Base-by-base conservation (phyloP, 805 yeast species). In the Deakozyma indianensis region DNA sequence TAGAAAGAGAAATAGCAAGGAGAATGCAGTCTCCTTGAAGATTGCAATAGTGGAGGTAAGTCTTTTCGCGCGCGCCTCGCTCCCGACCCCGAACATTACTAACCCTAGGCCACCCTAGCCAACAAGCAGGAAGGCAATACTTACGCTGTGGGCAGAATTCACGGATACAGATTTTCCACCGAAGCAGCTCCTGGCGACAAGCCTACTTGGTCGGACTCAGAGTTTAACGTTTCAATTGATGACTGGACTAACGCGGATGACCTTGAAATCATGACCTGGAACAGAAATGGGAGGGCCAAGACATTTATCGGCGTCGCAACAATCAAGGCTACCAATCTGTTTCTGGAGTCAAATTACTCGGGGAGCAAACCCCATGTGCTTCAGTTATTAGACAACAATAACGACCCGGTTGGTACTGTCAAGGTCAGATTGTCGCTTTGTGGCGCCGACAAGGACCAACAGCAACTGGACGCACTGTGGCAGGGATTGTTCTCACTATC, bases 171-270 rank as follows among this genome's bases (percentile, higher is more conserved):
- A 21, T 54, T 47, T 35, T 52, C 62, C 11, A 59, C 81, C 69
- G 61, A 77, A 83, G 9, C 77, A 72, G 73, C 73, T 46, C 67
- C 77, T 48, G 80, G 80, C 63, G 82, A 76, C 58, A 75, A 83
- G 0, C 65, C 83, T 52, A 68, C 75, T 46, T 95, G 69, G 9
- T 87, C 92, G 88, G 79, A 84, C 58, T 92, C 84, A 54, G 60
- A 65, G 4, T 66, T 74, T 22, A 69, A 68, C 3, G 61, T 85
- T 52, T 78, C 83, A 3, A 25, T 62, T 23, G 47, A 50, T 3
- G 35, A 47, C 22, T 46, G 51, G 50, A 44, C 41, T 18, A 41
- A 49, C 3, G 41, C 47, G 15, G 45, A 43, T 18, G 46, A 46
- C 3, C 24, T 56, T 3, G 47, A 49, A 14, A 27, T 53, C 20